These are phyloP conservation scores for Notholithocarpus densiflorus DNA, from an alignment of 306 rosid genomes.

Conservation along the genomic window DNA sequence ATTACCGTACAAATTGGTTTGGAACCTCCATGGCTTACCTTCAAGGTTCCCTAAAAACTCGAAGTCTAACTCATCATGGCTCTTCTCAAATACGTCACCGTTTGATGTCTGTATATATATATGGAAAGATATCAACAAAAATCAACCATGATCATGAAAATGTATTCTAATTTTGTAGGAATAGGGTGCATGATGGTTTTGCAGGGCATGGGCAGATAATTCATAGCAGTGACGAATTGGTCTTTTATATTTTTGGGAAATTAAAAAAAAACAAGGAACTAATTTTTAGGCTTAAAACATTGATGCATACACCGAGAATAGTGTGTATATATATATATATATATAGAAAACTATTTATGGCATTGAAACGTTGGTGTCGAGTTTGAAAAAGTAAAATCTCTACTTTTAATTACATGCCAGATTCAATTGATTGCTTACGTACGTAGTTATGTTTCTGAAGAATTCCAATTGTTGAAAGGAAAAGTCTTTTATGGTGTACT, in stretches of 20 bases:
- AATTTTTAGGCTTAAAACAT: too few relatives aligned
- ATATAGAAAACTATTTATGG: too few relatives aligned
- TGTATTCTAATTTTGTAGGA: background rate
- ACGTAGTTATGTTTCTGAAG: too few relatives aligned
- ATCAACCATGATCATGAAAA: background rate
- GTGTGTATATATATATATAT: too few relatives aligned
- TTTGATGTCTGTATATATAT: constrained; percentile 62
- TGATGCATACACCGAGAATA: background rate
- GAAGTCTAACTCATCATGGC: constrained; percentile 89
- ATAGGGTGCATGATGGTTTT: background rate
- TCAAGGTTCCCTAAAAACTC: constrained; percentile 81
- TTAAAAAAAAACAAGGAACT: background rate
- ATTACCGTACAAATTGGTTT: constrained; percentile 87
- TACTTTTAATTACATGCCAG: background rate
- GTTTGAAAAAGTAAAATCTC: background rate
- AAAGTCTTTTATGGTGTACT: background rate
- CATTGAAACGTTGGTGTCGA: too few relatives aligned
- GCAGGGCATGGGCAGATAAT: background rate
- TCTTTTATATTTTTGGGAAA: background rate
- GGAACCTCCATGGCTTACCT: constrained; percentile 94
- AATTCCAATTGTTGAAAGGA: too few relatives aligned
- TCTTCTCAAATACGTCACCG: constrained; percentile 79
- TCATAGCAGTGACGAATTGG: background rate
- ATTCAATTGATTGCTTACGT: too few relatives aligned
- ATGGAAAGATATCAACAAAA: background rate